These are phyloP conservation scores for Leccinum solheimii DNA, from an alignment of 1,284 basidiomycete genomes.

Conservation along the genomic window DNA sequence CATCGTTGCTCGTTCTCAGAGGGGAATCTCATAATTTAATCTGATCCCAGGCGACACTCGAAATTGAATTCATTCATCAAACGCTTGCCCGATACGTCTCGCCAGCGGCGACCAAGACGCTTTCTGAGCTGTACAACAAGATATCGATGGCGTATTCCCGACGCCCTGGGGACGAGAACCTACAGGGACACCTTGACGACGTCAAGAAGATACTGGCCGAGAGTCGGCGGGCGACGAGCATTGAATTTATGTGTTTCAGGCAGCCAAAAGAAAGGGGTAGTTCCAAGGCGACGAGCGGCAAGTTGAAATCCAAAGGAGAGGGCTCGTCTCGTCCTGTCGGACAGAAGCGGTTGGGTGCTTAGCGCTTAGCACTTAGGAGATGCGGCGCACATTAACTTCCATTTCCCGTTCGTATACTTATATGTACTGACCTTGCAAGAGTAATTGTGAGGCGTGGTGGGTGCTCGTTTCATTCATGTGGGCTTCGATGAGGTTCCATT, in stretches of 20 bases:
- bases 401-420: background rate
- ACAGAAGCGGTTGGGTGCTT: slow-evolving; percentile 20
- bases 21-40: background rate
- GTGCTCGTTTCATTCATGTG: background rate
- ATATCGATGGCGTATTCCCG: slow-evolving; percentile 91
- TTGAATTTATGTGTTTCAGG: slow-evolving; percentile 93
- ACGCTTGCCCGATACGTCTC: slow-evolving; percentile 89
- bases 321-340: slow-evolving; percentile 20
- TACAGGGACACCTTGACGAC: slow-evolving; percentile 86
- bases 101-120: slow-evolving; percentile 72
- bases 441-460: background rate
- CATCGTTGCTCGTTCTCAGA: slow-evolving; percentile 17
- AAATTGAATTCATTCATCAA: slow-evolving; percentile 99
- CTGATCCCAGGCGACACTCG: slow-evolving; percentile 80
- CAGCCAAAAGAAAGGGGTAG: slow-evolving; percentile 51
- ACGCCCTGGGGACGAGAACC: slow-evolving; percentile 75
- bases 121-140: slow-evolving; percentile 91
- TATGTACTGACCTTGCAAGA: background rate
- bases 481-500: background rate
- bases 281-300: slow-evolving; percentile 16
- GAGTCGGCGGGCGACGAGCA: slow-evolving; percentile 85
- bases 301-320: slow-evolving; percentile 25
- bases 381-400: background rate
- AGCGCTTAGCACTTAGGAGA: background rate
- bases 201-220: slow-evolving; percentile 90